phyloP scores from a whole-genome alignment of 2,329 filamentous ascomycete species.

The Penicillium sp. region DNA sequence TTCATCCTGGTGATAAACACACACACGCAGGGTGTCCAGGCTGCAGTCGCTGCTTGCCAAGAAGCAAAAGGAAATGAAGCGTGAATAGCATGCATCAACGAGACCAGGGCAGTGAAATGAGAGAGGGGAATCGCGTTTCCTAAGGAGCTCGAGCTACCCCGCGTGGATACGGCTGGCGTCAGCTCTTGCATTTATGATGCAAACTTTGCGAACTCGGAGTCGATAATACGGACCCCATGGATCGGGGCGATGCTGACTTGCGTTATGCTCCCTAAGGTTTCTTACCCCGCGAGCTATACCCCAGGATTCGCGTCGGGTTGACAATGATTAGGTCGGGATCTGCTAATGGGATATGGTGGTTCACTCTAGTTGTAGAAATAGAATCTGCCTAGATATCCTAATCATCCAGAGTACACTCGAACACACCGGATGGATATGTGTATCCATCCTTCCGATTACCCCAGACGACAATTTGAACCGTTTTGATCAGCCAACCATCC shows the following conservation, averaged over 20 bases:
- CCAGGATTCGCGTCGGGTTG: not conserved
- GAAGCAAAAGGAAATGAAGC: not conserved
- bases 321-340: not conserved
- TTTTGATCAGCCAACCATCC: not conserved
- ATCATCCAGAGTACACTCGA: not conserved
- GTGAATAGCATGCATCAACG: not conserved
- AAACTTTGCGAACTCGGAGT: not conserved
- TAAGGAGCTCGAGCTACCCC: conserved; percentile 5
- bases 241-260: not conserved
- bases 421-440: not conserved
- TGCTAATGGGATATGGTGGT: not conserved
- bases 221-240: not conserved
- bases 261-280: not conserved
- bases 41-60: conserved; percentile 6
- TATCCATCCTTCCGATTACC: not conserved
- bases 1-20: not conserved
- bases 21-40: not conserved
- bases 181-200: conserved; percentile 2
- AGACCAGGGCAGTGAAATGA: not conserved
- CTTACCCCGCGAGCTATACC: conserved; percentile 7
- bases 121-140: not conserved
- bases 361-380: not conserved
- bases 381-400: not conserved
- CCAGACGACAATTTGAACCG: not conserved
- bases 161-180: not conserved